Base-by-base conservation (phyloP, 2,329 filamentous ascomycete species). In the Beauveria asiatica region DNA sequence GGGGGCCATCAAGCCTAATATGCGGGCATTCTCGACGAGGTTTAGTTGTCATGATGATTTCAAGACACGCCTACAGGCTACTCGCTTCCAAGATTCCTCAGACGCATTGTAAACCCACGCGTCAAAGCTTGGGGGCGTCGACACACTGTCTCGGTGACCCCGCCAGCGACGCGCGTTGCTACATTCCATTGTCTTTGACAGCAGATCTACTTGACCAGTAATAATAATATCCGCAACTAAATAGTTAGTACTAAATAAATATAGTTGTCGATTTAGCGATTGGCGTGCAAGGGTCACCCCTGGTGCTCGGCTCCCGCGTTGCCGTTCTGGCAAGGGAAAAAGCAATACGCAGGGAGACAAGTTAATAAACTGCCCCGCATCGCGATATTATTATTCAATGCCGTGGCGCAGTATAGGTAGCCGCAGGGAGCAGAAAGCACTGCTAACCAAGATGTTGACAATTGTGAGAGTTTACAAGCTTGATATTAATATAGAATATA, bases 51-150 rank as follows among this genome's bases (percentile, higher is more conserved):
- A 37, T 48, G 27, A 27, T 46, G 25, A 10, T 33, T 58, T 23
- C 53, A 50, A 58, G 45, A 58, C 55, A 58, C 55, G 55, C 37
- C 50, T 42, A n/a, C n/a, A n/a, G n/a, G n/a, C n/a, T n/a, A 52
- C 23, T 59, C 46, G 45, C 45, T 57, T 21, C 11, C 46, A 51
- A 37, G 48, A 59, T 59, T 59, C 56, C 56, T 44, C n/a, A 45
- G 25, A 51, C 9, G 46, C 37, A 51, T 50, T 51, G 46, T 17
- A 37, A 13, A 23, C 55, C 23, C 46, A 59, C 56, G 46, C 56
- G 56, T 49, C 56, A 52, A 27, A 52, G 56, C 56, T 59, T 25
- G 8, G 41, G 42, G 53, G 52, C 21, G 27, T 25, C 17, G 21
- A 19, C 21, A 19, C 44, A 19, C 27, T 57, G 54, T 57, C 54